A percentile compares a stretch with the other conserved stretches of the same genome.
Evolutionary conservation across 2,329 filamentous ascomycete genomes (phyloP).

Genomic region (Amesomyces nigricolor): DNA sequence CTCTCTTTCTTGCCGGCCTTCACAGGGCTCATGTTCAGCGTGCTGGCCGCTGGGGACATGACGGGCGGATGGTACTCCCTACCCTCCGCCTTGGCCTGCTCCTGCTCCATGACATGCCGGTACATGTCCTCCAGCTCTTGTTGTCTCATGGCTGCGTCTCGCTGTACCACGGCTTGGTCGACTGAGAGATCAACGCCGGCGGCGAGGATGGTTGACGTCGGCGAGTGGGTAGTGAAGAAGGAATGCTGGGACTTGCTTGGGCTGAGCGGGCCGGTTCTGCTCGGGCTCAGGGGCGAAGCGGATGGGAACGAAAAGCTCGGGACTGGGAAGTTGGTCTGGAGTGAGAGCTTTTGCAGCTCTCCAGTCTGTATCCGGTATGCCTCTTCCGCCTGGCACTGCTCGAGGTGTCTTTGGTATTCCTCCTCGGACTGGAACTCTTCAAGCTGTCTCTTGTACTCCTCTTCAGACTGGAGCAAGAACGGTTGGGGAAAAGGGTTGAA

Average conservation of each 20-base stretch:
- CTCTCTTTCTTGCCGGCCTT: slow-evolving; percentile 38
- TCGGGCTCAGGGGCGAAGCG: slow-evolving; percentile 30
- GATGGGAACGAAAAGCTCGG: slow-evolving; percentile 50
- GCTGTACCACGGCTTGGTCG: slow-evolving; percentile 68
- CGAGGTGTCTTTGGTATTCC: neutral
- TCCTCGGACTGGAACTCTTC: slow-evolving; percentile 9
- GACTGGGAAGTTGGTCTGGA: slow-evolving; percentile 27
- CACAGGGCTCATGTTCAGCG: slow-evolving; percentile 24
- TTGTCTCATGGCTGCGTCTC: slow-evolving; percentile 69
- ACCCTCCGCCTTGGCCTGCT: slow-evolving; percentile 59
- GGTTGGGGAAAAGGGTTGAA: slow-evolving; percentile 28
- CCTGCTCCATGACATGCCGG: slow-evolving; percentile 85
- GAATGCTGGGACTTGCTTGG: slow-evolving; percentile 29
- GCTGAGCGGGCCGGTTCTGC: slow-evolving; percentile 31
- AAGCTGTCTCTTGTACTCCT: slow-evolving; percentile 17
- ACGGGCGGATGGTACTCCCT: slow-evolving; percentile 42
- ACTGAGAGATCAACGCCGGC: slow-evolving; percentile 64
- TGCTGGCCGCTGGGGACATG: slow-evolving; percentile 25
- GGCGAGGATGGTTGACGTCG: slow-evolving; percentile 42
- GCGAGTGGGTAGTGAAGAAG: slow-evolving; percentile 35
- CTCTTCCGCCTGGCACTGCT: neutral
- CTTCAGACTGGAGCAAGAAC: slow-evolving; percentile 27
- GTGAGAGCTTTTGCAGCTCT: slow-evolving; percentile 11
- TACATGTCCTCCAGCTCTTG: slow-evolving; percentile 86
- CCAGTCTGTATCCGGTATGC: neutral